Conservation (phyloP, 805 yeast genomes). For the Clavispora asparagi region DNA sequence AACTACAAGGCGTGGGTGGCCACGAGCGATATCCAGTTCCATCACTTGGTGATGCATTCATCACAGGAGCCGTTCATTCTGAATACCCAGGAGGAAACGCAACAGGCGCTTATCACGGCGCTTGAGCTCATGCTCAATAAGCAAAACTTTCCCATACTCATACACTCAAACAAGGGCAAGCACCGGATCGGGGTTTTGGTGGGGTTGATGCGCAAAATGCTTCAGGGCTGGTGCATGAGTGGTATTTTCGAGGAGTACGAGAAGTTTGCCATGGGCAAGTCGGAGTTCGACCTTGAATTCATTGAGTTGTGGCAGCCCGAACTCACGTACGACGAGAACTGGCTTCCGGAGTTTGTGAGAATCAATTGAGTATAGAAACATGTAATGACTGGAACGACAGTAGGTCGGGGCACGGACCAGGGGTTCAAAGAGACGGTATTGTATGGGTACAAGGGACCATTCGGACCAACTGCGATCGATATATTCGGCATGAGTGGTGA, state of each 20-base stretch:
- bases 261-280: constrained; percentile 89
- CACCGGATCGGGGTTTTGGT: constrained; percentile 91
- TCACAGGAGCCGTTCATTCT: constrained; percentile 75
- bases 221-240: constrained; percentile 91
- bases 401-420: too few species aligned
- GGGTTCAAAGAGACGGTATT: too few species aligned
- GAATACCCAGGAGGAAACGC: constrained; percentile 32
- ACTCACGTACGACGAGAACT: constrained; percentile 40
- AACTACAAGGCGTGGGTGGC: constrained; percentile 70
- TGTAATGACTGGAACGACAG: too few species aligned
- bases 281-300: constrained; percentile 85
- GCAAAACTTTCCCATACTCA: constrained; percentile 78
- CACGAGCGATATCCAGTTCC: constrained; percentile 46
- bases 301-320: constrained; percentile 77
- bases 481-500: too few species aligned
- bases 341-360: constrained; percentile 63
- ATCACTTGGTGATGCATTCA: constrained; percentile 60
- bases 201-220: constrained; percentile 79
- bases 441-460: too few species aligned
- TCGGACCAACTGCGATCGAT: too few species aligned
- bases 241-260: constrained; percentile 93
- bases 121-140: constrained; percentile 52
- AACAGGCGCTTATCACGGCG: constrained; percentile 48
- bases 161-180: constrained; percentile 96
- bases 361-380: constrained; percentile 4